Base-by-base conservation (phyloP, 1,284 basidiomycete species). In the Porogramme epimiltina region DNA sequence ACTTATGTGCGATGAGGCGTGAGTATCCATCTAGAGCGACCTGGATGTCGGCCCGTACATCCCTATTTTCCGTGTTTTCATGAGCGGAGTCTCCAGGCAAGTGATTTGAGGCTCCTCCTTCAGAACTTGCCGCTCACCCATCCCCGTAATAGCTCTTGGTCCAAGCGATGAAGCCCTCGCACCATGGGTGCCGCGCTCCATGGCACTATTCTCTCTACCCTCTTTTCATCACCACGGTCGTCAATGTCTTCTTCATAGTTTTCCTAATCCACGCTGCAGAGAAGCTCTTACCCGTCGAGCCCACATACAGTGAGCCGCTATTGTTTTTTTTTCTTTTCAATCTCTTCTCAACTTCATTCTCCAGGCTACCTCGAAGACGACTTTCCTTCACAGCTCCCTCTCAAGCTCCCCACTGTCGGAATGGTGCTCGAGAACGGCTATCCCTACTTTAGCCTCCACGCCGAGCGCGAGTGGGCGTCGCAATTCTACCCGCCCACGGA, bases 391-490 rank as follows among this genome's bases (percentile, higher is more conserved):
- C 54, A 63, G 26, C 54, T 64, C n/a, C 60, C 63, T 1, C 28
- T 63, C 34, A 25, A 41, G 23, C 45, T 61, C 37, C 52, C 59
- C 4, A 39, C 49, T 22, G 60, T 55, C 36, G 58, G 49, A 2
- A 53, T 62, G 42, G 44, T 42, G 15, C 46, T 60, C 50, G 51
- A 52, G 24, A 28, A 45, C 41, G 53, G 42, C 40, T 49, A 37
- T 8, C 31, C 51, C 16, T 47, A 54, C 52, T 59, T 61, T 25
- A 39, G 34, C 3, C 51, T 60, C 3, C 57, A 58, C 49, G 56
- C 67, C 47, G 71, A 73, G 59, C 61, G 62, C 36, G 64, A 67
- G 9, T 69, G 72, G 60, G 72, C 68, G 67, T 54, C 71, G 15
- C 68, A 69, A 58, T 71, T 66, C 33, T 44, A 50, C 22, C 65